A percentile compares a stretch with the other conserved stretches of the same genome.
phyloP scores from a whole-genome alignment of 2,329 filamentous ascomycete genomes.

The Aspergillus aculeatinus region DNA sequence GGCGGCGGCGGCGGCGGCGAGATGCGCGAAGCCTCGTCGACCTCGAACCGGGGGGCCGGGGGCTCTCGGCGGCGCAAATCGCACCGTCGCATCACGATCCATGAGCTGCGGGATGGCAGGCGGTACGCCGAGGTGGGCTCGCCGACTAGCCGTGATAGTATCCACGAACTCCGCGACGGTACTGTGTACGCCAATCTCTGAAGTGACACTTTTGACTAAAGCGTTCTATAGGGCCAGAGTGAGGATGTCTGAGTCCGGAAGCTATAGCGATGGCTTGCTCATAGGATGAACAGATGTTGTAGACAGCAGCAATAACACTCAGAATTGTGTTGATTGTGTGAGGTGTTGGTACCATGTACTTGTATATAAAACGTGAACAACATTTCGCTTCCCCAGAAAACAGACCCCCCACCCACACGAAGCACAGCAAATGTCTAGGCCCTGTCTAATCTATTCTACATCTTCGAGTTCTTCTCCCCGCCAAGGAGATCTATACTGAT shows the following conservation, averaged over 20 bases:
- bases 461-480: constrained; percentile 54
- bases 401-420: not conserved
- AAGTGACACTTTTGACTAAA: constrained; percentile 9
- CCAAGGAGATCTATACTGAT: constrained; percentile 67
- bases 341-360: not conserved
- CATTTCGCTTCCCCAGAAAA: not conserved
- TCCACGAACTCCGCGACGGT: constrained; percentile 45
- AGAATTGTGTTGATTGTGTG: too few relatives aligned
- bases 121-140: constrained; percentile 44
- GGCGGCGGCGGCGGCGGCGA: constrained; percentile 13
- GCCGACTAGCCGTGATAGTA: constrained; percentile 36
- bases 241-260: too few relatives aligned
- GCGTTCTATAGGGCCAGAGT: not conserved
- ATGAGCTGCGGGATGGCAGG: constrained; percentile 44
- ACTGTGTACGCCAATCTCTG: constrained; percentile 44
- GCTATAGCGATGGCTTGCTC: not conserved
- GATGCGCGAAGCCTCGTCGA: constrained; percentile 18
- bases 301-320: too few relatives aligned
- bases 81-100: constrained; percentile 40
- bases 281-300: too few relatives aligned
- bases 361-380: not conserved
- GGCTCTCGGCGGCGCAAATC: constrained; percentile 32
- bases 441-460: constrained; percentile 22
- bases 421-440: not conserved
- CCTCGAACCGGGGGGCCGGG: constrained; percentile 21